phyloP scores from a whole-genome alignment of 495 filamentous ascomycete species.

The Podospora australis region DNA sequence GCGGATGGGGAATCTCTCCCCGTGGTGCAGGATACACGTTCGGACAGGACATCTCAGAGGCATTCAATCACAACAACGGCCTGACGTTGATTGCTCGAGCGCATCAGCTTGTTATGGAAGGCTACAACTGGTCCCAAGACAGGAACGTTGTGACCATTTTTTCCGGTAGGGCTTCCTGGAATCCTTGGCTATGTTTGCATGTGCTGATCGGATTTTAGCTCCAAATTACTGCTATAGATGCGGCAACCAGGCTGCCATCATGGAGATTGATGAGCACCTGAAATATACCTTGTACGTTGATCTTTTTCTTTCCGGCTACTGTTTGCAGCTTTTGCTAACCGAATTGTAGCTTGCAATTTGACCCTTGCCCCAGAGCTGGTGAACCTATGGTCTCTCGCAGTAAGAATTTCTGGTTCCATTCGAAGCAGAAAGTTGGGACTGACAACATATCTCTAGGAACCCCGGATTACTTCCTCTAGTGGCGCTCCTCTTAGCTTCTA shows the following conservation, averaged over 20 bases:
- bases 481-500: conserved; percentile 5
- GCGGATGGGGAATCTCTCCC: conserved; percentile 96
- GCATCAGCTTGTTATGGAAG: conserved; percentile 97
- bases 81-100: conserved; percentile 90
- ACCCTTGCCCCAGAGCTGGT: conserved; percentile 92
- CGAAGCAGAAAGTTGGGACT: background rate
- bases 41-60: conserved; percentile 98
- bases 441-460: conserved; percentile 49
- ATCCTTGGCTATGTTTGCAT: background rate
- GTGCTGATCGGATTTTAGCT: conserved; percentile 45
- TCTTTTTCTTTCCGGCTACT: background rate
- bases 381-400: conserved; percentile 98
- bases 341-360: conserved; percentile 83
- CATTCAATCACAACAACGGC: conserved; percentile 99
- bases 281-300: conserved; percentile 98
- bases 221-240: conserved; percentile 98
- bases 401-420: conserved; percentile 31
- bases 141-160: conserved; percentile 98
- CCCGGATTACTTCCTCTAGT: conserved; percentile 95
- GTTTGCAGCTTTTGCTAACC: conserved; percentile 15
- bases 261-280: conserved; percentile 99
- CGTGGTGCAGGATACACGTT: conserved; percentile 98
- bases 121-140: conserved; percentile 97
- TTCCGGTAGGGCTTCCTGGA: conserved; percentile 57
- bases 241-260: conserved; percentile 98